Evolutionary conservation across 208 protist genomes (phyloP), one percentile per base, ranked within the genome.

Genomic region (Leptomonas pyrrhocoris): DNA sequence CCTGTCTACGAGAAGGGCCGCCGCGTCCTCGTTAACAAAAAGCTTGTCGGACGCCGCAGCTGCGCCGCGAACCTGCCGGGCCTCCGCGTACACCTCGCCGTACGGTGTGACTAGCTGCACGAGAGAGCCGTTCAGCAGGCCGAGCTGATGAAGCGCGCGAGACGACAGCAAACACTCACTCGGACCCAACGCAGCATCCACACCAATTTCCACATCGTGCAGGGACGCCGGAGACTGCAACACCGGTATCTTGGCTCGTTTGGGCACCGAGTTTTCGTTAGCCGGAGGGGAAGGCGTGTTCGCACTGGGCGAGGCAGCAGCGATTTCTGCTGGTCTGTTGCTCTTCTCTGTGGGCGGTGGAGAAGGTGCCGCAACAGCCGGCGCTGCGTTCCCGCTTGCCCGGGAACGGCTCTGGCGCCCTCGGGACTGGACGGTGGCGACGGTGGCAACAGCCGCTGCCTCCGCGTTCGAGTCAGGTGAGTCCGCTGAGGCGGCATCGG

Each of bases 1-100:
- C 13, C 54, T 55, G 19, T 79, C 75, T 27, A 57, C 73, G 18
- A 84, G 49, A 28, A 77, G 7, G 9, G 62, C 64, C 1, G 79
- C 74, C 13, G 58, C 58, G 38, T 84, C 79, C 21, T 67, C 62
- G 55, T 63, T 80, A 40, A 80, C 43, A 9, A 65, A 50, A 18
- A 75, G 18, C 18, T 31, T 30, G 9, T 80, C 75, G 6, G 63
- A 28, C 1, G 45, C 50, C 3, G 58, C n/a, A n/a, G n/a, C 36
- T 1, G 43, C 15, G 54, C 66, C 51, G 25, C 54, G 45, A n/a
- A 62, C 28, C 68, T 38, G 45, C 16, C 61, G 67, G 25, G 68
- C 75, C 60, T 71, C 75, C 2, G 64, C 68, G 48, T 61, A 60
- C n/a, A 68, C 56, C 11, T 56, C 70, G 2, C 65, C 64, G 40